Evolutionary conservation across 441 rosid species (phyloP).

Genomic region (Melastoma candidum): DNA sequence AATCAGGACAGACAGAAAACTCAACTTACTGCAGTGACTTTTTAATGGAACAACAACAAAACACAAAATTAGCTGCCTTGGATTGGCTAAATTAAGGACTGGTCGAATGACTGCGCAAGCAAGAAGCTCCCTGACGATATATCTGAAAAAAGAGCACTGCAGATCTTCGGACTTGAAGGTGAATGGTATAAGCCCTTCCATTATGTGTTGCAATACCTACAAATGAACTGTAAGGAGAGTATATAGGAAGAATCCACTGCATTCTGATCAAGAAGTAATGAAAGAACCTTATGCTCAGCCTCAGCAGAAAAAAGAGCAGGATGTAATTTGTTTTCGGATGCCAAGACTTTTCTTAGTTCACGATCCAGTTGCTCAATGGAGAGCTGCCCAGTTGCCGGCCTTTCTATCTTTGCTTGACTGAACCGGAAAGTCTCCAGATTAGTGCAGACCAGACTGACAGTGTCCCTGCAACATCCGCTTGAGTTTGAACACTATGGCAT

Average conservation of each 20-base stretch:
- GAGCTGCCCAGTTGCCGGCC: conserved; percentile 31
- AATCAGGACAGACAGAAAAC: background rate
- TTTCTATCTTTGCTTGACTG: conserved; percentile 63
- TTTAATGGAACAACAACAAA: conserved; percentile 9
- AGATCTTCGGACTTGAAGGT: conserved; percentile 86
- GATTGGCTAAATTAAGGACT: conserved; percentile 77
- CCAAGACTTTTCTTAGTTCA: conserved; percentile 58
- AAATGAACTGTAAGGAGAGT: conserved; percentile 17
- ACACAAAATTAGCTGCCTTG: conserved; percentile 41
- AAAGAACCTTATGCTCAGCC: conserved; percentile 87
- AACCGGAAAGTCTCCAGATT: conserved; percentile 84
- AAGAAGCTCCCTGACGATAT: conserved; percentile 82
- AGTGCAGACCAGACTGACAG: conserved; percentile 57
- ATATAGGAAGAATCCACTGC: conserved; percentile 6
- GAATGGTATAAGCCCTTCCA: conserved; percentile 72
- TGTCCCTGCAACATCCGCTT: conserved; percentile 64
- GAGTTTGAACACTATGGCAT: too few species aligned
- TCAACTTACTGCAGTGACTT: conserved; percentile 2
- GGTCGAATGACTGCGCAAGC: conserved; percentile 96
- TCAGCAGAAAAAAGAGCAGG: conserved; percentile 93
- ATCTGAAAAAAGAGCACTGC: conserved; percentile 73
- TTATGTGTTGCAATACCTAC: conserved; percentile 93
- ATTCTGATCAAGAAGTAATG: background rate
- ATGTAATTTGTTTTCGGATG: conserved; percentile 76
- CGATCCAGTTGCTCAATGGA: conserved; percentile 58